These are phyloP conservation scores for Sordaria brevicollis DNA, from an alignment of 495 filamentous ascomycete species.

Conservation along the genomic window DNA sequence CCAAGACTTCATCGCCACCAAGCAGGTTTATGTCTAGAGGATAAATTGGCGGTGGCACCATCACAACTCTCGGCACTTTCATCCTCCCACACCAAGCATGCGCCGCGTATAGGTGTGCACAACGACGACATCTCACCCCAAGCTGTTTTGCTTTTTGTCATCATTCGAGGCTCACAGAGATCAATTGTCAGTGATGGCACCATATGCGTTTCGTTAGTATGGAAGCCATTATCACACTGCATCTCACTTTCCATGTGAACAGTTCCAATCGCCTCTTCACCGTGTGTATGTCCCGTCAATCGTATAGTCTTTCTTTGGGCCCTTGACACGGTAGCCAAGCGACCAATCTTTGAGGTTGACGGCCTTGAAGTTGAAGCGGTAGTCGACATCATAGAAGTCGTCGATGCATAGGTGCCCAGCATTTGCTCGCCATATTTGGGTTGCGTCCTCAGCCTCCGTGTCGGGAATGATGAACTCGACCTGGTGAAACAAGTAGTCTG, in stretches of 20 bases:
- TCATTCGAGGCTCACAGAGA: not conserved
- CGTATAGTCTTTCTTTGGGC: conserved; percentile 59
- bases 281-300: conserved; percentile 40
- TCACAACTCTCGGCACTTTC: not conserved
- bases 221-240: not conserved
- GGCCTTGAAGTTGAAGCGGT: conserved; percentile 48
- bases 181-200: not conserved
- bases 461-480: conserved; percentile 30
- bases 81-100: not conserved
- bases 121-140: not conserved
- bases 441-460: conserved; percentile 1
- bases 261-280: conserved; percentile 1
- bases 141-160: not conserved
- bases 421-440: conserved; percentile 43
- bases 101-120: not conserved
- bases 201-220: not conserved
- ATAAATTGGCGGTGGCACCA: not conserved
- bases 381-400: conserved; percentile 54
- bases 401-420: conserved; percentile 52
- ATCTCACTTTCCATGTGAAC: not conserved
- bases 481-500: conserved; percentile 59
- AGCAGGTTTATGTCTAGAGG: not conserved
- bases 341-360: conserved; percentile 43
- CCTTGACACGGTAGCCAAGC: conserved; percentile 50
- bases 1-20: not conserved